These are phyloP conservation scores for Scutellaria barbata DNA, from an alignment of 257 asterid species.

Conservation along the genomic window DNA sequence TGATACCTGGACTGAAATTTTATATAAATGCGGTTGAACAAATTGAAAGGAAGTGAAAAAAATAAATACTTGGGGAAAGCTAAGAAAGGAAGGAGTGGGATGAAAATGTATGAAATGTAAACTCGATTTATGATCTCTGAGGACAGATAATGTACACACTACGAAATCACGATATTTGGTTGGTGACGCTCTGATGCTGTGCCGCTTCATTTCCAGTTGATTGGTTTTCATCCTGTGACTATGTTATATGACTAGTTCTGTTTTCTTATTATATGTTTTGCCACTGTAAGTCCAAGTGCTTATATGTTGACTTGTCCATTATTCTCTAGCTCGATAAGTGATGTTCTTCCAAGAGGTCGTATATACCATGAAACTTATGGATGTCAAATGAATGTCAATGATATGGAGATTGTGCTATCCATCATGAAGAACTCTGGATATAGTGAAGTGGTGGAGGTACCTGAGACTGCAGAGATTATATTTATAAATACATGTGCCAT, in stretches of 20 bases:
- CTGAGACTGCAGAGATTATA: conserved; percentile 96
- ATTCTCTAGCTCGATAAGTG: conserved; percentile 58
- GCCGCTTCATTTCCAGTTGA: conserved; percentile 4
- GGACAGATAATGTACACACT: background rate
- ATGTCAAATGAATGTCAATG: conserved; percentile 98
- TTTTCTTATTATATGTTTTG: conserved; percentile 7
- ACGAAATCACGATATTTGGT: background rate
- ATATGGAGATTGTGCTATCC: conserved; percentile 95
- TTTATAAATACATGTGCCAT: conserved; percentile 96
- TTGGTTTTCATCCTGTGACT: conserved; percentile 3
- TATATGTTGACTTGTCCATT: conserved; percentile 10
- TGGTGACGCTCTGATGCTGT: background rate
- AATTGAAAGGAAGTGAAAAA: background rate
- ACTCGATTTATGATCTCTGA: background rate
- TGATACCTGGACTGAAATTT: background rate
- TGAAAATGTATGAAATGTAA: conserved; percentile 17
- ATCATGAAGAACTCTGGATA: conserved; percentile 96
- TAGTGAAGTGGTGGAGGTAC: conserved; percentile 71
- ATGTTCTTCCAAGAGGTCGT: conserved; percentile 76
- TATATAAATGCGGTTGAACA: conserved; percentile 1
- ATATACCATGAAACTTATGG: conserved; percentile 97
- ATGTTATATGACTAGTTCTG: background rate
- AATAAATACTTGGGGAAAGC: background rate
- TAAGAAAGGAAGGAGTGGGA: background rate
- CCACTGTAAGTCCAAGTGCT: conserved; percentile 17